Conservation (phyloP, 495 filamentous ascomycete species). For the Parachaetomium inaequale region DNA sequence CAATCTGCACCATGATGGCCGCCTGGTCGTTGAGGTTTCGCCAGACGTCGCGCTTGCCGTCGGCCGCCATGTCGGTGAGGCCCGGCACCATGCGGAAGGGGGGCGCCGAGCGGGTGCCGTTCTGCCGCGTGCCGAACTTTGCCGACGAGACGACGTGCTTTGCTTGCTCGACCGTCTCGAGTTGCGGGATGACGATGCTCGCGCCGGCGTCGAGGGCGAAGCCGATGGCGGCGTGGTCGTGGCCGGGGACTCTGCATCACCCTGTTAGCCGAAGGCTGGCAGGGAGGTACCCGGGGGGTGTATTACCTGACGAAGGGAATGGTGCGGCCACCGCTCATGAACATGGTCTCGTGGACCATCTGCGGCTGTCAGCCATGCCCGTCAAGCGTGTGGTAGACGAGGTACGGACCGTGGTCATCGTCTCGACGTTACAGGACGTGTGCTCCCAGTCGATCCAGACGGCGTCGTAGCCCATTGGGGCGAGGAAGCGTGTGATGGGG, state of each 20-base stretch:
- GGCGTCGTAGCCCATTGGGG: constrained; percentile 39
- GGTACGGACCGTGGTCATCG: constrained; percentile 39
- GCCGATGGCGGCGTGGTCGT: constrained; percentile 47
- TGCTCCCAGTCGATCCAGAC: constrained; percentile 50
- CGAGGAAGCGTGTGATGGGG: constrained; percentile 35
- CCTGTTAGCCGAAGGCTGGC: background rate
- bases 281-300: background rate
- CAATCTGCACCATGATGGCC: constrained; percentile 48
- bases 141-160: constrained; percentile 41
- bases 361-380: background rate
- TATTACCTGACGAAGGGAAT: constrained; percentile 38
- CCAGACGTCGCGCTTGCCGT: constrained; percentile 32
- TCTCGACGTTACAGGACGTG: constrained; percentile 41
- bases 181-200: constrained; percentile 43
- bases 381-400: background rate
- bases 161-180: constrained; percentile 47
- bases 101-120: constrained; percentile 43
- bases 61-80: constrained; percentile 30
- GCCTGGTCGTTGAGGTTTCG: constrained; percentile 43
- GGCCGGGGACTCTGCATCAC: constrained; percentile 36
- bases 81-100: constrained; percentile 40
- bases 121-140: constrained; percentile 35
- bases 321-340: constrained; percentile 39
- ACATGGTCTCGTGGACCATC: constrained; percentile 44
- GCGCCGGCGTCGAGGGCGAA: constrained; percentile 49